Conservation (phyloP, 768 basidiomycete genomes). For the Termitomyces sp. region DNA sequence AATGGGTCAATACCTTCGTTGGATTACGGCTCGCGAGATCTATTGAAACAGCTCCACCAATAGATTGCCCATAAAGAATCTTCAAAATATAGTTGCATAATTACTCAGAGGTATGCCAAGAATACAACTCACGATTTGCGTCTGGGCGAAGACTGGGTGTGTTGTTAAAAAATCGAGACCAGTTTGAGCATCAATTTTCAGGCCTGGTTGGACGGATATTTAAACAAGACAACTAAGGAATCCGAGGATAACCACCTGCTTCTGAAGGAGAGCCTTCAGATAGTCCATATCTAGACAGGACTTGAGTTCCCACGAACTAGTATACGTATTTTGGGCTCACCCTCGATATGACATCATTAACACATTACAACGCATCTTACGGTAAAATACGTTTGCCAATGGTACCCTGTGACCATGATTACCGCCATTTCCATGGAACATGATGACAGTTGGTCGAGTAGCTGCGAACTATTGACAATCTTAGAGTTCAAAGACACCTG, state of each 20-base stretch:
- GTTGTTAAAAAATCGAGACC: conserved; percentile 67
- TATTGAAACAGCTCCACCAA: conserved; percentile 91
- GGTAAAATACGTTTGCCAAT: conserved; percentile 75
- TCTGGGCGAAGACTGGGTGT: conserved; percentile 58
- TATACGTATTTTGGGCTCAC: conserved; percentile 32
- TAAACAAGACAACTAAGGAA: neutral
- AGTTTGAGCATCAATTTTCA: conserved; percentile 83
- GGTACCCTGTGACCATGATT: conserved; percentile 90
- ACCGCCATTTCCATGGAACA: conserved; percentile 92
- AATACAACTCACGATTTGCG: conserved; percentile 49
- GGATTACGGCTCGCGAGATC: conserved; percentile 81
- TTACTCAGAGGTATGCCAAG: neutral
- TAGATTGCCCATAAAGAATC: conserved; percentile 81
- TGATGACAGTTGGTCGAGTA: conserved; percentile 76
- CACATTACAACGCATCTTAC: conserved; percentile 79
- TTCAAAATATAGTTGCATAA: conserved; percentile 16
- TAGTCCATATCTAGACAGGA: conserved; percentile 64
- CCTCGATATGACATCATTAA: conserved; percentile 93
- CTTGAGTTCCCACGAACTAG: neutral
- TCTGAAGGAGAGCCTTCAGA: conserved; percentile 50
- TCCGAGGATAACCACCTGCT: neutral
- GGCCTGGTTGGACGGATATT: conserved; percentile 35
- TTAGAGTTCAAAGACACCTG: neutral
- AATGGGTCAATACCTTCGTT: conserved; percentile 37
- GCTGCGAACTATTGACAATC: conserved; percentile 26